Base-by-base conservation (phyloP, 352 stramenopile species). In the Phytophthora citrophthora region DNA sequence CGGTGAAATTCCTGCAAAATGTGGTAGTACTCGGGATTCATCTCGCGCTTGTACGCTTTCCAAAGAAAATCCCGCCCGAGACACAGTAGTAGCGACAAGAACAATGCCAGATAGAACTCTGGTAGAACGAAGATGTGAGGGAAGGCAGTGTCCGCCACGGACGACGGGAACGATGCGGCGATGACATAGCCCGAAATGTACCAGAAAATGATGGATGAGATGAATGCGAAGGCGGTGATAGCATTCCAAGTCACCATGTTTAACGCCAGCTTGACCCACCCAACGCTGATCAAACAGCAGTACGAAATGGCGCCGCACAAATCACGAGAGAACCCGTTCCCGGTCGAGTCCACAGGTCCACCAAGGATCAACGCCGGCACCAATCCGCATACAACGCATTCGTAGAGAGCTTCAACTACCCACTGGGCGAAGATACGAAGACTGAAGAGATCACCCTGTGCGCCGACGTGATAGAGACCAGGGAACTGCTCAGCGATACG, bases 11-110 rank as follows among this genome's bases (percentile, higher is more conserved):
- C 88, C 57, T 94, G 88, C 16, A 96, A 65, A 24, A 96, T 82
- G 60, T 96, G 88, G 68, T 96, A 96, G 70, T 96, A 96, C 53
- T 96, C 88, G 1, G 88, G 88, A 10, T 74, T 59, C 64, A 93
- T 80, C 58, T 96, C 86, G 3, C 86, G 86, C 72, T 96, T 96
- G 60, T 86, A 94, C 5, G 82, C 84, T 49, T 94, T 96, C 73
- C 80, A 93, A 0, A 96, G 64, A 46, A 96, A 91, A 50, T 94
- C 88, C 0, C 88, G 81, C 1, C 81, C 77, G 12, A 96, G 77
- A 31, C 83, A 91, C 2, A 96, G 72, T 26, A 96, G 49, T 13
- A 94, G 43, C 24, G 69, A 74, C 13, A 96, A 47, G 64, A 91
- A 91, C 39, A 91, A 57, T n/a, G 91, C 54, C 26, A 94, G 20